Base-by-base conservation (phyloP, 2,329 filamentous ascomycete genomes). In the Fusarium neocosmosporiellum region DNA sequence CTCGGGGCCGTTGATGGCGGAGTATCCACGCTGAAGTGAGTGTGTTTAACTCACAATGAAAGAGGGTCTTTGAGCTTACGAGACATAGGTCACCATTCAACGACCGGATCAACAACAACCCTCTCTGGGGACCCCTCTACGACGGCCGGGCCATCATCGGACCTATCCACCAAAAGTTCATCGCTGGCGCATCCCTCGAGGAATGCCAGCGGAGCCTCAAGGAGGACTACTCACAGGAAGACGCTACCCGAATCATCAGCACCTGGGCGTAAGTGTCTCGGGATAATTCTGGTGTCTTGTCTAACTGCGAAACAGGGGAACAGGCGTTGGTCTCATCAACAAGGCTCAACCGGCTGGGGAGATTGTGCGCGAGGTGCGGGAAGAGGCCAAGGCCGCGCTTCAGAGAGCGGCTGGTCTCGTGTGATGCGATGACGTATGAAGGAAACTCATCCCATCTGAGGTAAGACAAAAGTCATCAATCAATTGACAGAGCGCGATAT, bases 261-360 rank as follows among this genome's bases (percentile, higher is more conserved):
- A 86, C 73, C 37, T 84, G 81, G 83, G 85, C 78, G 75, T 83
- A 72, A 78, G 81, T 80, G 63, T 31, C 20, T 16, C 18, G 8
- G 27, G 11, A 20, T 22, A 29, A 20, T 27, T 18, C 4, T 4
- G 13, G 20, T 24, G 20, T 5, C 10, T 50, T 18, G 27, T 31
- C 74, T 75, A 33, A 75, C 39, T 31, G 59, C 11, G 16, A 20
- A 34, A 39, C 39, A 83, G 82, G 8, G 85, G 85, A 46, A 83
- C 85, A 6, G 85, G 80, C 0, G 82, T 87, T 20, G 85, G 85
- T 3, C 72, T 87, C 29, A 81, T 87, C n/a, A 83, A 78, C n/a
- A 80, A 83, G 29, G 74, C 73, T 6, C 79, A 82, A 20, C 81
- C 84, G 10, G 82, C 84, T 2, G 83, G 79, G 0, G 82, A 85